These are phyloP conservation scores for Yamadazyma sp. DNA, from an alignment of 805 yeast genomes.

Conservation along the genomic window DNA sequence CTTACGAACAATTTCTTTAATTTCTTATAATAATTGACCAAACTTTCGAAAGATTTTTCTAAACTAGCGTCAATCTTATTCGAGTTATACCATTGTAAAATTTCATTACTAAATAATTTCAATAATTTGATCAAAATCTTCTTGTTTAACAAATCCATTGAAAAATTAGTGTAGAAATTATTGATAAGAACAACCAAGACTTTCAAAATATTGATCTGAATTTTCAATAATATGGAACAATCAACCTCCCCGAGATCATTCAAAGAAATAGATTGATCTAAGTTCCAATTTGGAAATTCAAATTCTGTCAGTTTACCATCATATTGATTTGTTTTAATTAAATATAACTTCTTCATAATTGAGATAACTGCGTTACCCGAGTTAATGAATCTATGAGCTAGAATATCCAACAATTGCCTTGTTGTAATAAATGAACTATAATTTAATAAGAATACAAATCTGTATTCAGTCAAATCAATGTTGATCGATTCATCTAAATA, in stretches of 20 bases:
- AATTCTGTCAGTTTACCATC: slow-evolving; percentile 9
- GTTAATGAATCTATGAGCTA: slow-evolving; percentile 39
- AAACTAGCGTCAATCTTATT: slow-evolving; percentile 34
- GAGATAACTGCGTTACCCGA: slow-evolving; percentile 45
- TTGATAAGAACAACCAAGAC: slow-evolving; percentile 67
- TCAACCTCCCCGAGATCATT: slow-evolving; percentile 49
- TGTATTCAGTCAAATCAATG: slow-evolving; percentile 37
- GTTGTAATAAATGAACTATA: slow-evolving; percentile 40
- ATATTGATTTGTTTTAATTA: slow-evolving; percentile 13
- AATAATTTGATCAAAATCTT: slow-evolving; percentile 60
- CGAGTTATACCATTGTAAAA: slow-evolving; percentile 46
- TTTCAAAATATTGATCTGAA: slow-evolving; percentile 79
- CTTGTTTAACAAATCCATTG: slow-evolving; percentile 62
- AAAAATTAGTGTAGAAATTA: slow-evolving; percentile 72
- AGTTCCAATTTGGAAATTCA: slow-evolving; percentile 62
- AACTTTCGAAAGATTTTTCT: slow-evolving; percentile 35
- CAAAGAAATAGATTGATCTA: slow-evolving; percentile 34
- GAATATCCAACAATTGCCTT: slow-evolving; percentile 34
- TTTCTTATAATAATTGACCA: slow-evolving; percentile 53
- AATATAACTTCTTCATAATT: slow-evolving; percentile 33
- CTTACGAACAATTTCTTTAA: slow-evolving; percentile 68
- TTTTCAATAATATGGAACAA: slow-evolving; percentile 66
- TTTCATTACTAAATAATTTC: slow-evolving; percentile 65
- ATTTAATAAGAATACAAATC: slow-evolving; percentile 40
- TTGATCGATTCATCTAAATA: slow-evolving; percentile 44